These are phyloP conservation scores for Candolleomyces aberdarensis DNA, from an alignment of 768 basidiomycete species.

Conservation along the genomic window DNA sequence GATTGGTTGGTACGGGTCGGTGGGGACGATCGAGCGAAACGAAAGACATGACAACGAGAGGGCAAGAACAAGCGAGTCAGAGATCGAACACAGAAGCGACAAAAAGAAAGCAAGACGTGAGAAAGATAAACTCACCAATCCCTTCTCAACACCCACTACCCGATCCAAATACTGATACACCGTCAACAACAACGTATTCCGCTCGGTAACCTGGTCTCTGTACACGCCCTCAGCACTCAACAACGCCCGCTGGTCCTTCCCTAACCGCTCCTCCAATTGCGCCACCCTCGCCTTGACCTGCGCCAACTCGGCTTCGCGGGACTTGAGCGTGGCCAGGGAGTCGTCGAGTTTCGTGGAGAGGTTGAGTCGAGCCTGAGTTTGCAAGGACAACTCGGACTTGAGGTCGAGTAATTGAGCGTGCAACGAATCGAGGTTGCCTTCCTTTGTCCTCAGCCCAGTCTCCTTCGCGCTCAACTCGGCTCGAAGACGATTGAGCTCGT, in stretches of 20 bases:
- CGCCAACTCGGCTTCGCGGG: constrained; percentile 66
- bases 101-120: background rate
- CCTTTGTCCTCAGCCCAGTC: constrained; percentile 61
- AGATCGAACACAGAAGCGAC: background rate
- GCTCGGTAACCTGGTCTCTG: constrained; percentile 88
- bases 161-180: constrained; percentile 96
- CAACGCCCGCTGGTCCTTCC: constrained; percentile 77
- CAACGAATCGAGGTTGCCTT: constrained; percentile 69
- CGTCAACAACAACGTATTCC: constrained; percentile 86
- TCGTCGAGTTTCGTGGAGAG: constrained; percentile 86
- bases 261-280: constrained; percentile 76
- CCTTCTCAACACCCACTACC: constrained; percentile 87
- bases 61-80: background rate
- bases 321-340: constrained; percentile 56
- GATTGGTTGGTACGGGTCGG: too few relatives aligned
- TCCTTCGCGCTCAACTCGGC: constrained; percentile 70
- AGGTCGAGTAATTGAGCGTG: constrained; percentile 82
- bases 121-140: constrained; percentile 53
- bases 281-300: constrained; percentile 56
- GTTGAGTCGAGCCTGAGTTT: constrained; percentile 85
- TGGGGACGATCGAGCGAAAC: background rate
- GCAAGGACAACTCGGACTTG: constrained; percentile 71
- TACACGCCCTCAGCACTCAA: constrained; percentile 75
- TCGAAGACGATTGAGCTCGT: constrained; percentile 69
- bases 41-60: background rate